Evolutionary conservation across 257 asterid genomes (phyloP).

Genomic region (Haberlea rhodopensis): DNA sequence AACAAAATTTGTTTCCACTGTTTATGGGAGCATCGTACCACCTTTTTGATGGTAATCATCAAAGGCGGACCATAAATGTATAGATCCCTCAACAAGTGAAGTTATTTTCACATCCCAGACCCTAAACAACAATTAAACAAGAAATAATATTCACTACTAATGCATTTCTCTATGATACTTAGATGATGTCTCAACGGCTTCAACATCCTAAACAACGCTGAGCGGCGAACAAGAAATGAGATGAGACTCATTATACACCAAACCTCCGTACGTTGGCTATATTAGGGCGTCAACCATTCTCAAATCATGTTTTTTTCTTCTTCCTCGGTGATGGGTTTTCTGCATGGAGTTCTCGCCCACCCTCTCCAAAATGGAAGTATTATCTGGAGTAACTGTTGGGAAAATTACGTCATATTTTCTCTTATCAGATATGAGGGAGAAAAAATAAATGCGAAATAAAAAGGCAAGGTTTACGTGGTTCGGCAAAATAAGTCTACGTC

Average conservation of each 20-base stretch:
- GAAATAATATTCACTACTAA: background rate
- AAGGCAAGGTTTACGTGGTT: too few relatives aligned
- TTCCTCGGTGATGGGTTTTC: conserved; percentile 85
- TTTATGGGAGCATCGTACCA: background rate
- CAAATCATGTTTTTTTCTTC: conserved; percentile 79
- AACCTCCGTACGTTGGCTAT: background rate
- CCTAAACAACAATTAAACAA: background rate
- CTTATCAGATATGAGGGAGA: too few relatives aligned
- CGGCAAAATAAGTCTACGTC: too few relatives aligned
- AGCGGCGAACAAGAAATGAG: background rate
- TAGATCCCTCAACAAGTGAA: background rate
- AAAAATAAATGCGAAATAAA: too few relatives aligned
- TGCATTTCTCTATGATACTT: background rate
- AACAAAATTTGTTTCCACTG: too few relatives aligned
- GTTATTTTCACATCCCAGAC: background rate
- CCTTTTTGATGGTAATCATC: background rate
- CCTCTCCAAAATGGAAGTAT: conserved; percentile 55
- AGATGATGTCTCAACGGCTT: background rate
- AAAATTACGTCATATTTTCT: too few relatives aligned
- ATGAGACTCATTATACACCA: background rate
- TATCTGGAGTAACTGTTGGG: conserved; percentile 38
- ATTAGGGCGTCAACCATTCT: conserved; percentile 54
- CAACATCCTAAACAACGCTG: background rate
- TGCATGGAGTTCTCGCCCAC: conserved; percentile 74
- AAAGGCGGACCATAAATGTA: background rate